These are phyloP conservation scores for Marsdenia floribunda DNA, from an alignment of 257 asterid species.

Conservation along the genomic window DNA sequence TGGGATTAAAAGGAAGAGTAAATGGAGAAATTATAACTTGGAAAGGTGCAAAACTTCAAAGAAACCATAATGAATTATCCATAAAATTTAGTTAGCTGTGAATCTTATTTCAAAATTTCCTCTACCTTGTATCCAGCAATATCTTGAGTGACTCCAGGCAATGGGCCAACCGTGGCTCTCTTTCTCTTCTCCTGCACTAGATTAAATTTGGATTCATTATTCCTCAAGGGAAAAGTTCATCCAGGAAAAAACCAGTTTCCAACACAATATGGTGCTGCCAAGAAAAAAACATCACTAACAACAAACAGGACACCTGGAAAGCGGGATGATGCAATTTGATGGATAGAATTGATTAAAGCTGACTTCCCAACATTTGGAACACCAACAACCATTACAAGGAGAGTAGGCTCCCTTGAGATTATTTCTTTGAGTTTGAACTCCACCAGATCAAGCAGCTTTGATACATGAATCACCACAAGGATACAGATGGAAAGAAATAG, in stretches of 20 bases:
- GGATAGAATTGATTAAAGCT: conserved; percentile 76
- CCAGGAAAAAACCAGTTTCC: neutral
- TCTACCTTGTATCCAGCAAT: conserved; percentile 89
- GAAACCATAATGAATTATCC: neutral
- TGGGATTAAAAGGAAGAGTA: neutral
- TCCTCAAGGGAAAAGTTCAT: neutral
- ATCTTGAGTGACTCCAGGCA: conserved; percentile 98
- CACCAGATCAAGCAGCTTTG: conserved; percentile 81
- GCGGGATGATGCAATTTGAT: conserved; percentile 72
- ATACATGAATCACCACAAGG: conserved; percentile 28
- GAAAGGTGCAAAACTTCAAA: neutral
- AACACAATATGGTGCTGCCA: neutral
- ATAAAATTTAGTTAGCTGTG: neutral
- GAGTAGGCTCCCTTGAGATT: conserved; percentile 80
- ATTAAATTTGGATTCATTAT: conserved; percentile 33
- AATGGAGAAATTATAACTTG: neutral
- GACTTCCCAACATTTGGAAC: conserved; percentile 98
- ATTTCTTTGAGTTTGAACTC: conserved; percentile 81
- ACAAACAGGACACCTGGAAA: conserved; percentile 59
- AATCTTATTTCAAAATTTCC: neutral
- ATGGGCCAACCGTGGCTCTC: conserved; percentile 86
- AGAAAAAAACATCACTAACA: conserved; percentile 8
- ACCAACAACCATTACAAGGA: conserved; percentile 88
- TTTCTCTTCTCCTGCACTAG: conserved; percentile 88
- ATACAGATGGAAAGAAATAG: conserved; percentile 8